Percentiles rank a stretch among this genome's conserved stretches.
These are phyloP conservation scores for Pseudogymnoascus sp. DNA, from an alignment of 2,329 filamentous ascomycete species.

Conservation along the genomic window DNA sequence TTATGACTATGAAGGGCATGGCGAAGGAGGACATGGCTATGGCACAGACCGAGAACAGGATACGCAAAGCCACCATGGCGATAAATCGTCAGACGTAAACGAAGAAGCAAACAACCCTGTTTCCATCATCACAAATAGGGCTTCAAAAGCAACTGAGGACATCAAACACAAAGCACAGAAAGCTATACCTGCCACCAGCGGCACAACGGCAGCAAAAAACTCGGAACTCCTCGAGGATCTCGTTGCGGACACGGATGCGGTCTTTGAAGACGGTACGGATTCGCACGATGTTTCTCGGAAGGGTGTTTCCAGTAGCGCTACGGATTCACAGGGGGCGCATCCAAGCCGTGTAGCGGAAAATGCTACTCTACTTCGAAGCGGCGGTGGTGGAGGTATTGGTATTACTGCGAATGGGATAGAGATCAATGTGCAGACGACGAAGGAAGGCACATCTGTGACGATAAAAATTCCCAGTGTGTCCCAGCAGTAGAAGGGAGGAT, in stretches of 20 bases:
- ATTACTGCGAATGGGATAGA: constrained; percentile 17
- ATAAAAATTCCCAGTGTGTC: constrained; percentile 20
- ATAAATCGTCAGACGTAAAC: neutral
- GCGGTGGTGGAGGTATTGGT: constrained; percentile 6
- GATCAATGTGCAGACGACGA: constrained; percentile 21
- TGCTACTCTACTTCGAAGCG: neutral
- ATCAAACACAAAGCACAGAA: neutral
- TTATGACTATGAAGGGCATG: constrained; percentile 8
- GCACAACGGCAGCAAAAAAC: neutral
- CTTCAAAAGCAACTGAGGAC: neutral
- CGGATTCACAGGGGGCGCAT: neutral
- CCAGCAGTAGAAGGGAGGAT: constrained; percentile 5
- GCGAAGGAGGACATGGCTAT: constrained; percentile 5
- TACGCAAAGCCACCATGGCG: neutral
- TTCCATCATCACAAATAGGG: neutral
- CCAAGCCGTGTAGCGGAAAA: neutral
- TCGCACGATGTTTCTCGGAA: neutral
- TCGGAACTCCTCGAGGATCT: neutral
- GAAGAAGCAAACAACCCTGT: constrained; percentile 7
- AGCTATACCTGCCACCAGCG: neutral
- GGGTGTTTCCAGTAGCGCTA: neutral
- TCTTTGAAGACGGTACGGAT: neutral
- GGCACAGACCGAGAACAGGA: constrained; percentile 11
- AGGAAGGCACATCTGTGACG: constrained; percentile 20
- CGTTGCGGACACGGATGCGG: neutral